Percentiles rank a stretch among this genome's conserved stretches.
Conservation (phyloP, 495 filamentous ascomycete species). For the Clohesyomyces aquaticus region DNA sequence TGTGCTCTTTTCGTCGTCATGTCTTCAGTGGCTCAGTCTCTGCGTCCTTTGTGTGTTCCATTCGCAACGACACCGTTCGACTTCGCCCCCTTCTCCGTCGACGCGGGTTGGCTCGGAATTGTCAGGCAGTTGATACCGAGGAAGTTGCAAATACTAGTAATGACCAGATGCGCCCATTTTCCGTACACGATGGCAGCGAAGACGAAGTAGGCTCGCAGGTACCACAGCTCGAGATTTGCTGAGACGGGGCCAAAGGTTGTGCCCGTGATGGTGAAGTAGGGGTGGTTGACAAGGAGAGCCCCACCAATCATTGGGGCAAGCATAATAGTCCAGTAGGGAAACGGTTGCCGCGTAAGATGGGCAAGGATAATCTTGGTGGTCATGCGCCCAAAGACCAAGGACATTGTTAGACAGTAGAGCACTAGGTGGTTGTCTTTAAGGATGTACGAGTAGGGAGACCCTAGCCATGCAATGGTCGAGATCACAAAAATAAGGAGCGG, state of each 20-base stretch:
- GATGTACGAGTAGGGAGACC: slow-evolving; percentile 79
- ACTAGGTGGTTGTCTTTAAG: slow-evolving; percentile 81
- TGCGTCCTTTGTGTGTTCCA: slow-evolving; percentile 33
- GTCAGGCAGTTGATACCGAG: slow-evolving; percentile 92
- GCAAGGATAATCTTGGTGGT: slow-evolving; percentile 99
- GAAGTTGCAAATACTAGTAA: slow-evolving; percentile 87
- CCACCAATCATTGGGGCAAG: slow-evolving; percentile 82
- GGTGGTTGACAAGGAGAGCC: slow-evolving; percentile 80
- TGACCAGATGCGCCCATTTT: slow-evolving; percentile 90
- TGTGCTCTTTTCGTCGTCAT: background rate
- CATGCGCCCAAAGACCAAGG: slow-evolving; percentile 98
- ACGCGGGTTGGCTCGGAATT: slow-evolving; percentile 53
- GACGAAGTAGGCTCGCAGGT: slow-evolving; percentile 79
- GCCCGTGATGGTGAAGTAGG: slow-evolving; percentile 66
- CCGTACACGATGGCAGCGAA: slow-evolving; percentile 83
- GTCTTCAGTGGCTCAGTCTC: slow-evolving; percentile 17
- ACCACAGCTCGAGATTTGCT: slow-evolving; percentile 67
- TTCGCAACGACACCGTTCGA: slow-evolving; percentile 33
- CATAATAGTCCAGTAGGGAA: slow-evolving; percentile 95
- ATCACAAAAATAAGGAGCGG: slow-evolving; percentile 82
- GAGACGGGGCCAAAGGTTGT: slow-evolving; percentile 31
- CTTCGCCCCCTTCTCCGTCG: slow-evolving; percentile 32
- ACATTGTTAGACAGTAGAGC: slow-evolving; percentile 90
- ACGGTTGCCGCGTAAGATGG: slow-evolving; percentile 89
- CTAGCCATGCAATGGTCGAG: slow-evolving; percentile 79